Base-by-base conservation (phyloP, 2,329 filamentous ascomycete genomes). In the Xylaria sp. region DNA sequence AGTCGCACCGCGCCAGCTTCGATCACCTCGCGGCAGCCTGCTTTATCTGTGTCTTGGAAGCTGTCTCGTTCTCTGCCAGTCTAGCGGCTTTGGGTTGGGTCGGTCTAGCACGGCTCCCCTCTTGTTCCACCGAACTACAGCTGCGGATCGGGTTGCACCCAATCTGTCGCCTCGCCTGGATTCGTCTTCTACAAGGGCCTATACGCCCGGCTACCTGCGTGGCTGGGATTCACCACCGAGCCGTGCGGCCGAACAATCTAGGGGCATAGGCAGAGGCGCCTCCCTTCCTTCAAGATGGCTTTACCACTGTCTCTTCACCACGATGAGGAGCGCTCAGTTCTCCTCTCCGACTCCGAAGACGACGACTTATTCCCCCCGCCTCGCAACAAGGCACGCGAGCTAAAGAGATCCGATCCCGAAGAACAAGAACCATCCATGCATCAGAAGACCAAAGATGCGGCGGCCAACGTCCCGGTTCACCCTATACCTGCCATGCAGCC, bases 401-500 rank as follows among this genome's bases (percentile, higher is more conserved):
- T 56, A 17, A 45, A 59, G 29, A 56, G 48, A 39, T 37, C 57
- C 37, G 44, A 59, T 21, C 53, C 61, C 20, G 61, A 58, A 21
- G 57, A 61, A 21, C 49, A 58, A 8, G 57, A 57, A 24, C 61
- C 67, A 45, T 57, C 60, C 39, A 59, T 66, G 60, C 67, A 59
- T 29, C 64, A 67, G 50, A 69, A 63, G 54, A 64, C 63, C 39
- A 66, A 65, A 52, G 67, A 68, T 50, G 64, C 63, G 18, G 63
- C 68, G n/a, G 63, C 66, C 46, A 69, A 66, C 60, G 70, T 75
- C 18, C 77, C 77, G 9, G 66, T 70, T 22, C 91, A 95, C 68
- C 91, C 91, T 6, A 87, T 94, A 47, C 76, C 83, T 16, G 81
- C 83, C 24, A 89, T 94, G 84, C 91, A 94, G 70, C 84, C 82